Percentiles rank a stretch among this genome's conserved stretches.
phyloP scores from a whole-genome alignment of 177 flowering plant genomes.

The Vitis hybrid region DNA sequence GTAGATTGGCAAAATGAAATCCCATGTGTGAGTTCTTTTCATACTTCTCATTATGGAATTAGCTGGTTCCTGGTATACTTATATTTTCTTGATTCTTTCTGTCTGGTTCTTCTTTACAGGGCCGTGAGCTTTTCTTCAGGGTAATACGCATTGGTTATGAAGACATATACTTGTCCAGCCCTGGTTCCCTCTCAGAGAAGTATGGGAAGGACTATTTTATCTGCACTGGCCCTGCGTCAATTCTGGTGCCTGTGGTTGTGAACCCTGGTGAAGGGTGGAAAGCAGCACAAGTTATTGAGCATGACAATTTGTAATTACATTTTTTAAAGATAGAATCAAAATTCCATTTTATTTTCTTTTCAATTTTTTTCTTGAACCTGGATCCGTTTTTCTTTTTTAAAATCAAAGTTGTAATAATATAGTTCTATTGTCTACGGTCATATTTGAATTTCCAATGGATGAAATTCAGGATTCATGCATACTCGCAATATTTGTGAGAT shows the following conservation, averaged over 20 bases:
- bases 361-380: not conserved
- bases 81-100: not conserved
- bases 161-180: conserved; percentile 74
- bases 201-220: conserved; percentile 78
- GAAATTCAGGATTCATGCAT: too few species aligned
- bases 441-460: too few species aligned
- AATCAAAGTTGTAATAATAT: too few species aligned
- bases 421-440: too few species aligned
- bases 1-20: too few species aligned
- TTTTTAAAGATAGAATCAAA: not conserved
- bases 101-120: conserved; percentile 39
- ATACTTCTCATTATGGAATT: not conserved
- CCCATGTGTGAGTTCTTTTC: not conserved
- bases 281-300: conserved; percentile 90
- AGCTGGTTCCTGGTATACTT: not conserved
- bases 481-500: too few species aligned
- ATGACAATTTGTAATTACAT: conserved; percentile 70
- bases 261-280: conserved; percentile 82
- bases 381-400: too few species aligned
- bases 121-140: conserved; percentile 66
- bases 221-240: conserved; percentile 89
- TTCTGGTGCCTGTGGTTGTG: conserved; percentile 73
- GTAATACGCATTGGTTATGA: conserved; percentile 80
- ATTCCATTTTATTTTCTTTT: conserved; percentile 3
- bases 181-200: conserved; percentile 68